Evolutionary conservation across 495 filamentous ascomycete genomes (phyloP), one percentile per base, ranked within the genome.

Genomic region (Letharia lupina): DNA sequence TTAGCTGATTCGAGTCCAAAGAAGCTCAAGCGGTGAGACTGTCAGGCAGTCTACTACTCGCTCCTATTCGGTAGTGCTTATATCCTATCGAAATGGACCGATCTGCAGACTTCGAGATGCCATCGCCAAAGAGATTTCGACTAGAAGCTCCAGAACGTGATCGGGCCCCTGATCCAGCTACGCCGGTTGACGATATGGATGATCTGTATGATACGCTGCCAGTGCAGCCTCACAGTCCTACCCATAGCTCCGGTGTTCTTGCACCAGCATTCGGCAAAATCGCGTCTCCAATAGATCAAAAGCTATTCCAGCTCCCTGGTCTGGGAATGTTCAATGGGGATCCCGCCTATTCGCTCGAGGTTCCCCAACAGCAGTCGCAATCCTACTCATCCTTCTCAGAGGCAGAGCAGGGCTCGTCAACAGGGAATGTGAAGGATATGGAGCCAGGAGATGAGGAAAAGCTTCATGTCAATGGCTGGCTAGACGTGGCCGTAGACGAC

Each of bases 41-140:
- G 2, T 54, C 18, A 39, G 2, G 5, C 0, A 15, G 12, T 31
- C n/a, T 10, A 5, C 2, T 20, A 31, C 4, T 48, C 41, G 37
- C 37, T 20, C 11, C 18, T 5, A 33, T 2, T 2, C 37, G 13
- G 3, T 1, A 37, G 1, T 44, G 3, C n/a, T 13, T 31, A 64
- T 57, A 20, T n/a, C 39, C 39, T 37, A 42, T 31, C 35, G 28
- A 37, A 18, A 64, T 64, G 61, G 66, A 64, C 44, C 18, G 41
- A 52, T 47, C 41, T 12, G 44, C 39, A 3, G 52, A 42, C 54
- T 54, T 67, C 54, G 61, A 70, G 58, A 61, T 67, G 28, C 73
- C 69, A 23, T 60, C 63, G 44, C 64, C 65, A 47, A 68, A 64
- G 58, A 67, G 60, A 33, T n/a, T 62, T 37, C 63, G 67, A 47